These are phyloP conservation scores for Stevia rebaudiana DNA, from an alignment of 140 eudicot species.

Conservation along the genomic window DNA sequence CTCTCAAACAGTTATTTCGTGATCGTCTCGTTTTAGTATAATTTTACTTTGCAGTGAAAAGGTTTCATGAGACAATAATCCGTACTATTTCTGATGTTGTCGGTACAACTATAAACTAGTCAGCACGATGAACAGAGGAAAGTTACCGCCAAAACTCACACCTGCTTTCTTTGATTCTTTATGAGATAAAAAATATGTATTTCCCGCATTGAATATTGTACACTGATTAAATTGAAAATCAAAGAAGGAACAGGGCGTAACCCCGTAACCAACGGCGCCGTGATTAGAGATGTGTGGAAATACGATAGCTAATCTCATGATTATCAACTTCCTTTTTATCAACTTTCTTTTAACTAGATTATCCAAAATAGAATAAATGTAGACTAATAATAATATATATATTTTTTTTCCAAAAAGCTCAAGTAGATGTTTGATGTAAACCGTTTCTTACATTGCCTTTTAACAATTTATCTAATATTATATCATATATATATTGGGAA, in stretches of 20 bases:
- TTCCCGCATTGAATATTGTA: not conserved
- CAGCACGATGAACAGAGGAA: slow-evolving; percentile 2
- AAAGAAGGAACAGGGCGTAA: not conserved
- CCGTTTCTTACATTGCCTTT: too few relatives aligned
- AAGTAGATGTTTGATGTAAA: too few relatives aligned
- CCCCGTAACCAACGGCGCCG: slow-evolving; percentile 14
- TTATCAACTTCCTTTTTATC: not conserved
- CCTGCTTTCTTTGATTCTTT: not conserved
- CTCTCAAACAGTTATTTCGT: too few relatives aligned
- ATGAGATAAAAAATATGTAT: not conserved
- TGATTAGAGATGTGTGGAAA: slow-evolving; percentile 21
- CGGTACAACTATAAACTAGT: too few relatives aligned
- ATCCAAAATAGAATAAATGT: not conserved
- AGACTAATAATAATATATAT: too few relatives aligned
- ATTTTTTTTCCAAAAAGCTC: too few relatives aligned
- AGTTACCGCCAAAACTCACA: slow-evolving; percentile 15
- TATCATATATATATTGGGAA: too few relatives aligned
- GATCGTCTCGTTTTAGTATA: too few relatives aligned
- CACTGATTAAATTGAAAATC: slow-evolving; percentile 3
- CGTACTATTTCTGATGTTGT: slow-evolving; percentile 15
- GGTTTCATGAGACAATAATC: slow-evolving; percentile 19
- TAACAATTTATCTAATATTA: too few relatives aligned
- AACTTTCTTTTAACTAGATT: not conserved
- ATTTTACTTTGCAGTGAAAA: too few relatives aligned
- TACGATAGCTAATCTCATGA: slow-evolving; percentile 7